Base-by-base conservation (phyloP, 2,329 filamentous ascomycete genomes). In the Helotiales sp. region DNA sequence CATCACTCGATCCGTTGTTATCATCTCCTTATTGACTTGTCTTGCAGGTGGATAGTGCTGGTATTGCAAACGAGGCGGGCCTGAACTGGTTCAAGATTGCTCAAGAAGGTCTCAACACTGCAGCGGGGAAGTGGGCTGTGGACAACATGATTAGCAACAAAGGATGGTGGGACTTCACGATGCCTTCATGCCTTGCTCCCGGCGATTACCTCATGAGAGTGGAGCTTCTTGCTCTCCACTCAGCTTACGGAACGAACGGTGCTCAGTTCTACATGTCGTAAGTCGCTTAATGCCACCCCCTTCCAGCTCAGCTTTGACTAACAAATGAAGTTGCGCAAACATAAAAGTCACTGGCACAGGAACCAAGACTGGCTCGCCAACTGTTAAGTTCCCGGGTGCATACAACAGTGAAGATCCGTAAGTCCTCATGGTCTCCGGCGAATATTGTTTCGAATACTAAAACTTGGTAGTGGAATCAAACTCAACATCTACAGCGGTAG, bases 171-270 rank as follows among this genome's bases (percentile, higher is more conserved):
- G 82, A 81, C 69, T 84, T 86, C 75, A 79, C 78, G 64, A 76
- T 87, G 68, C 85, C 85, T 49, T 74, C 78, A 32, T 85, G 82
- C 77, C 80, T 87, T 66, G 82, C 84, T 1, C 78, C 83, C 1
- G 85, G 85, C 34, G 80, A 87, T 60, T 87, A 87, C 71, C 80
- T 87, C 32, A 79, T 87, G 76, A 81, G 85, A 40, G 81, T 84
- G 40, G 85, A 87, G 79, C 79, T 85, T 52, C 78, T 85, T 43
- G 83, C 73, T 2, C 79, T 86, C 37, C 84, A 86, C 76, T 84
- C 85, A 6, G 84, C 84, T 17, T 78, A 77, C 70, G 71, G 64
- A 17, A 71, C 68, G 4, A 78, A 76, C 0, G 66, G 65, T 7
- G 71, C 70, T 7, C 70, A 75, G 24, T 71, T 73, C 61, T 74